Base-by-base conservation (phyloP, 495 filamentous ascomycete genomes). In the Chlorociboria aeruginascens region DNA sequence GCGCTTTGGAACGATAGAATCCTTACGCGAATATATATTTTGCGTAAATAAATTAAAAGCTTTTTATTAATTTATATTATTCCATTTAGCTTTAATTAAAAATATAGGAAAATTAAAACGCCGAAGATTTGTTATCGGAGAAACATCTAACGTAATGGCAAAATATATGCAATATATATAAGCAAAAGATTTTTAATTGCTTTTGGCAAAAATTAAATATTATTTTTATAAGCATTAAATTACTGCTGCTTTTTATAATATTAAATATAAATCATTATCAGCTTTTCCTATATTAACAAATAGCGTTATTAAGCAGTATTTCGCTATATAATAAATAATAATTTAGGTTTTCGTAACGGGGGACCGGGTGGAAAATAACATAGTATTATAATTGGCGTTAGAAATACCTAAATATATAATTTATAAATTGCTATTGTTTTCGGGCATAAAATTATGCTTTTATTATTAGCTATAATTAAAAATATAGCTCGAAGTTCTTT, bases 281-380 rank as follows among this genome's bases (percentile, higher is more conserved):
- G 41, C 48, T 35, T 28, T 13, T 51, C 17, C 48, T 45, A 34
- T 17, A 51, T 16, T 31, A 50, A 13, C 35, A n/a, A 9, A 25
- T 45, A 33, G 32, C 48, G 41, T 16, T 13, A 34, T 6, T 16
- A 12, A 17, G 32, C 11, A 28, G 41, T 45, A 29, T 51, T 51
- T 40, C 30, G 25, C 48, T 34, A 51, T 16, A 42, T 51, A 34
- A 51, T 42, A 17, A 34, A 51, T 17, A 51, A 45, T n/a, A 45
- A 35, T 25, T 51, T 34, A 12, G 20, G 13, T 40, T 50, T 17
- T 9, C 45, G 45, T 14, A 47, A 34, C 8, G 33, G 46, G 35
- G 40, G 36, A 37, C 46, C 36, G 16, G 35, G 33, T 7, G 7
- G n/a, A 4, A 48, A 40, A 16, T 48, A 28, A 29, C 8, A 9